Base-by-base conservation (phyloP, 306 rosid genomes). In the Begonia fuchsioides region DNA sequence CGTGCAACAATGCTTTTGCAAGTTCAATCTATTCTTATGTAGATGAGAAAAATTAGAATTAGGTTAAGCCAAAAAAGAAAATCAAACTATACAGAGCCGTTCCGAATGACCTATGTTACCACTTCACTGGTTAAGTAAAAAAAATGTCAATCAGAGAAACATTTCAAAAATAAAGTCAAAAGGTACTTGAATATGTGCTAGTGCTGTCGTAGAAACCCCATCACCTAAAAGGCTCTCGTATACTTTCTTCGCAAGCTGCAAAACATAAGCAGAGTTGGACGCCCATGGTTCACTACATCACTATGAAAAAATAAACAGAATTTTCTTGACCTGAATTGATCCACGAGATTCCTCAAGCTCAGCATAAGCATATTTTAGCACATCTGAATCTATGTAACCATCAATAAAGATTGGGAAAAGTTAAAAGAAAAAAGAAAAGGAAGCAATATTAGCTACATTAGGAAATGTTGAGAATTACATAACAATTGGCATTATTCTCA, bases 291-390 rank as follows among this genome's bases (percentile, higher is more conserved):
- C 47, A 52, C 40, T 13, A 43, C 61, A 32, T 41, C 53, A 56
- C 43, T 35, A 55, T 45, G 53, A 26, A 38, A 51, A 61, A 51
- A 57, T 18, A 54, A 52, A 41, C 40, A 32, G 13, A 67, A 56
- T 13, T 39, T 39, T 41, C 43, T 40, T 59, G 59, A 79, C 97
- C 93, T 76, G 95, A 67, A 90, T 77, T 67, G 94, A 85, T 17
- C 97, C 97, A 67, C 93, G 95, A 58, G 97, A 84, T 67, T 90
- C 95, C 73, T 90, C 95, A 66, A 90, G 76, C 77, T 90, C 97
- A 4, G 95, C 95, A 63, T 78, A 84, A 48, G 97, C 97, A 81
- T 81, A 90, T 49, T 87, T 74, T 32, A 90, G 80, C 94, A 90
- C 72, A 58, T 81, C 84, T 0, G 87, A 84, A 68, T 76, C 95